Evolutionary conservation across 192 early-diverging fungal species (phyloP).

Genomic region (Powellomyces hirtus): DNA sequence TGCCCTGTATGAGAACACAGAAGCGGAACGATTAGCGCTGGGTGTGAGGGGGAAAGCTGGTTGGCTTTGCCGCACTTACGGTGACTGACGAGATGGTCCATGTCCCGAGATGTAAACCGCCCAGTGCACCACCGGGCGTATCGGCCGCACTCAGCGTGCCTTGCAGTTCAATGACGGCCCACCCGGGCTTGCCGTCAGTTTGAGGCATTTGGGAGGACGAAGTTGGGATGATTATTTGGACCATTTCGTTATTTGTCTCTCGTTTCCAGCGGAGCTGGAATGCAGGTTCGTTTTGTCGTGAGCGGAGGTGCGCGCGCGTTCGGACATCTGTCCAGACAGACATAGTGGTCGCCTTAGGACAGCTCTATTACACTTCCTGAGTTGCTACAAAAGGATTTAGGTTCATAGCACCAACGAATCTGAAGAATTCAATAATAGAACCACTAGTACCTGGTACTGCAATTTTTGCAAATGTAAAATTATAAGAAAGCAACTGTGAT

Average conservation of each 20-base stretch:
- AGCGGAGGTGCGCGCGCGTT: no score
- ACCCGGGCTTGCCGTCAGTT: not conserved
- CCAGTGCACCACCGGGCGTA: not conserved
- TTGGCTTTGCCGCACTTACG: not conserved
- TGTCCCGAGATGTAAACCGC: conserved; percentile 8
- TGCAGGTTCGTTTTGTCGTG: not conserved
- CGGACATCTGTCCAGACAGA: no score
- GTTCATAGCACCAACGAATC: conserved; percentile 62
- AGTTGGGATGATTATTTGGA: conserved; percentile 20
- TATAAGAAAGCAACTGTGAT: not conserved
- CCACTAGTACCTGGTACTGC: conserved; percentile 59
- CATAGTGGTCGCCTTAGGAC: no score
- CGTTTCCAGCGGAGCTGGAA: not conserved
- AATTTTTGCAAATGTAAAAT: conserved; percentile 3
- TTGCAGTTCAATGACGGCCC: conserved; percentile 22
- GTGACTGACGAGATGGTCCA: not conserved
- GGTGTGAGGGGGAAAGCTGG: not conserved
- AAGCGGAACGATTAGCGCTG: not conserved
- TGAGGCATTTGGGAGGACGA: not conserved
- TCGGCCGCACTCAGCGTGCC: conserved; percentile 12
- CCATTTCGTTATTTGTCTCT: conserved; percentile 6
- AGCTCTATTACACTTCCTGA: no score
- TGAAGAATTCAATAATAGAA: conserved; percentile 70
- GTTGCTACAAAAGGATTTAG: conserved; percentile 59
- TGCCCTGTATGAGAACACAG: conserved; percentile 3